These are phyloP conservation scores for Dioszegia hungarica DNA, from an alignment of 768 basidiomycete species.

Conservation along the genomic window DNA sequence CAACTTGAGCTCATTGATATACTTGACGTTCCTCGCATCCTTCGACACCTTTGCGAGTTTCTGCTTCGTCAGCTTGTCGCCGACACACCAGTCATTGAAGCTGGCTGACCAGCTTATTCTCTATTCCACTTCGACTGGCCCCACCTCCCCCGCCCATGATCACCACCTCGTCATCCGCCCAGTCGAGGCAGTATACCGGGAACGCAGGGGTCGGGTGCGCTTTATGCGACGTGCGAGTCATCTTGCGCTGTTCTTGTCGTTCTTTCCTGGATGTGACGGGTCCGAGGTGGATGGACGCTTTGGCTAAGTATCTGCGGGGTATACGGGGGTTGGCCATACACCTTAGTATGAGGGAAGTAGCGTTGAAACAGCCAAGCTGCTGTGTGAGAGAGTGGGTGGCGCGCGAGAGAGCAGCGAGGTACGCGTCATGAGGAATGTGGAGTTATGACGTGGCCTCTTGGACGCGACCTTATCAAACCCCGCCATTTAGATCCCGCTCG, in stretches of 20 bases:
- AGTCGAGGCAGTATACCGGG: slow-evolving; percentile 82
- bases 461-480: no score
- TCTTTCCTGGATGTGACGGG: neutral
- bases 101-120: slow-evolving; percentile 79
- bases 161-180: slow-evolving; percentile 65
- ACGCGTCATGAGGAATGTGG: no score
- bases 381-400: no score
- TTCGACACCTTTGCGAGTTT: slow-evolving; percentile 45
- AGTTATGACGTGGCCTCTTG: no score
- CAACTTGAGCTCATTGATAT: slow-evolving; percentile 62
- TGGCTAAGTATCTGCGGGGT: neutral
- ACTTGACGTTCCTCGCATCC: slow-evolving; percentile 37
- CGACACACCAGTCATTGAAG: neutral
- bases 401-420: no score
- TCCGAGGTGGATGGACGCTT: neutral
- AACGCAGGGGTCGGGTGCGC: slow-evolving; percentile 72
- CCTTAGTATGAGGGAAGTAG: no score
- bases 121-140: slow-evolving; percentile 76
- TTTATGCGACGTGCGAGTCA: slow-evolving; percentile 77
- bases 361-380: no score
- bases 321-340: neutral
- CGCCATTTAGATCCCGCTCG: no score
- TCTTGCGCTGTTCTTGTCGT: slow-evolving; percentile 10
- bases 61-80: slow-evolving; percentile 16
- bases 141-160: slow-evolving; percentile 85